phyloP scores from a whole-genome alignment of 2,329 filamentous ascomycete genomes.

The Cladosporium oxysporum region DNA sequence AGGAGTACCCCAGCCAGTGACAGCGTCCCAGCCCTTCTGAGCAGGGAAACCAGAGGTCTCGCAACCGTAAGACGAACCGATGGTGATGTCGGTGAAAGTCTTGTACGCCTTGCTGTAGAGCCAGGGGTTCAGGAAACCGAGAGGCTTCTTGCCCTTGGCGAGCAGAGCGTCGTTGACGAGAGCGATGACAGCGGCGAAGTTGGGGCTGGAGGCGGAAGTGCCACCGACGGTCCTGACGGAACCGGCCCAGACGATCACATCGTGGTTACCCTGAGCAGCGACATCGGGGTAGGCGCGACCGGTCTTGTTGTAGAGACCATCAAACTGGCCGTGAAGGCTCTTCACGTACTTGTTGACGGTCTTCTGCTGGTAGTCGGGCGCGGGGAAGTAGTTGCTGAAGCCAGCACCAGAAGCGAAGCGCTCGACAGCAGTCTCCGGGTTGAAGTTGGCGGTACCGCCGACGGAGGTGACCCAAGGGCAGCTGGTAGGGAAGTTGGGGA shows the following conservation, averaged over 20 bases:
- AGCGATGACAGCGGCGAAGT: conserved; percentile 59
- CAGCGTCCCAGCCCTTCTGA: conserved; percentile 36
- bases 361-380: conserved; percentile 47
- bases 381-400: conserved; percentile 49
- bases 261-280: conserved; percentile 52
- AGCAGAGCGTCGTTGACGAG: conserved; percentile 65
- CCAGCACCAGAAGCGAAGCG: conserved; percentile 53
- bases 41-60: conserved; percentile 36
- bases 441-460: conserved; percentile 46
- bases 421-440: conserved; percentile 48
- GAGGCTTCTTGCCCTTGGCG: conserved; percentile 48
- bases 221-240: conserved; percentile 47
- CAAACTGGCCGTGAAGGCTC: conserved; percentile 42
- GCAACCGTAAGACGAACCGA: conserved; percentile 35
- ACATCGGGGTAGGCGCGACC: conserved; percentile 52
- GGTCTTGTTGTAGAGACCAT: conserved; percentile 48
- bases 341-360: conserved; percentile 46
- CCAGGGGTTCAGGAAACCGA: conserved; percentile 64
- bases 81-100: conserved; percentile 53
- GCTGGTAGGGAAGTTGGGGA: conserved; percentile 48
- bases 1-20: conserved; percentile 37
- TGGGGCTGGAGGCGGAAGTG: conserved; percentile 57
- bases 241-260: conserved; percentile 43
- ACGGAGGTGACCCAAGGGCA: conserved; percentile 54
- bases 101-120: conserved; percentile 53